Base-by-base conservation (phyloP, 2,329 filamentous ascomycete genomes). In the Cytospora piceae region DNA sequence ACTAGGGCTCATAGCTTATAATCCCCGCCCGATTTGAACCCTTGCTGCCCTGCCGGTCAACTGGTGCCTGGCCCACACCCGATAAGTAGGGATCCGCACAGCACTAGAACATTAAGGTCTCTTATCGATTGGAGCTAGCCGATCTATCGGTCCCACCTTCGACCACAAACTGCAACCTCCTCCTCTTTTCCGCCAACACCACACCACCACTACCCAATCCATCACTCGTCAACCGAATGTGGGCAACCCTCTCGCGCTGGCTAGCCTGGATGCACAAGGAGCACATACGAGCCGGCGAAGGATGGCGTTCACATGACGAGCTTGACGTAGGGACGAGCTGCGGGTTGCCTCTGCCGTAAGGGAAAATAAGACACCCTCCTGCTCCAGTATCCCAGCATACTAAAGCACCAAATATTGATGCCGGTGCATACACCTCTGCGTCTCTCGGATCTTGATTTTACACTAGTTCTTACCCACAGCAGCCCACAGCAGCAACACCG, bases 71-170 rank as follows among this genome's bases (percentile, higher is more conserved):
- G 20, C n/a, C 17, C 20, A 46, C 20, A 31, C 52, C 8, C 37
- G 27, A 39, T 27, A 49, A 29, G 27, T 29, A 29, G 27, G 27
- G 27, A 29, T 29, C 27, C 27, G 5, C 27, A 29, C 27, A 29
- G 27, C 27, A 5, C 27, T 29, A 29, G 27, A 29, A 29, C 27
- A 56, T 34, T 12, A 34, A 34, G 53, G 37, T 57, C 60, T 56
- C 52, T 63, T 57, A 63, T 63, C 52, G 53, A 37, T 37, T 57
- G 52, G 39, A 57, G 46, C 53, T 63, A 63, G 56, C 53, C 53
- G 53, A 57, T 57, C 53, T 27, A 63, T 56, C 53, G 53, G 60
- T 39, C 53, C 42, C 60, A 51, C 39, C 34, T 51, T 57, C 29
- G 20, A 57, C 60, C 3, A 57, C 60, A 53, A 32, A 56, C 60